Base-by-base conservation (phyloP, 441 rosid species). In the Metrosideros polymorpha region DNA sequence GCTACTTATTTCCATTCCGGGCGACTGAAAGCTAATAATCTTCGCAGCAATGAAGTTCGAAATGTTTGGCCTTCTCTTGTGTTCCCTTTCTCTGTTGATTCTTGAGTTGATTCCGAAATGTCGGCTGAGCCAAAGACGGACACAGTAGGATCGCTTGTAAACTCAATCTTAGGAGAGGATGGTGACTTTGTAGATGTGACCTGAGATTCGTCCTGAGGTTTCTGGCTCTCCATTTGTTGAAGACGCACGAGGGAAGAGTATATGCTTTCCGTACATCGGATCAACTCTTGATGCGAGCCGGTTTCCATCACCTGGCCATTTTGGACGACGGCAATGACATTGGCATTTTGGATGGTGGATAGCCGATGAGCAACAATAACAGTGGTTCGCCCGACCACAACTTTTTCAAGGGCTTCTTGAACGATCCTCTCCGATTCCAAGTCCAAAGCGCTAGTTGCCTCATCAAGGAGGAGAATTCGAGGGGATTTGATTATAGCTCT, bases 371-470 rank as follows among this genome's bases (percentile, higher is more conserved):
- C 99, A 0, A 95, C 91, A 49, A 95, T 66, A 24, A 96, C 89
- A 24, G 98, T 94, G 71, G 97, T 96, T 32, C 95, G 94, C 2
- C 98, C 97, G 7, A 94, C 54, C 0, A 92, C 90, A 1, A 95
- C 96, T 47, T 92, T 90, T 86, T 94, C 98, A 18, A 96, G 89
- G 4, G 99, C 98, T 86, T 94, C 96, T 84, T 95, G 99, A 52
- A 96, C 97, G n/a, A 91, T 87, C 5, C 95, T 91, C 86, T 96
- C 99, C 4, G 98, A 95, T 89, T 94, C 97, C 0, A 94, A 92
- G 88, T 96, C 99, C 12, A 96, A 76, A 17, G 99, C 99, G 55
- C 97, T 96, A 29, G 97, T 95, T 84, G 99, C 99, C 88, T 95
- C 99, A 45, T 96, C 99, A 6, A 96, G 90, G 30, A 96, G 94